These are phyloP conservation scores for Galeopsis tetrahit DNA, from an alignment of 257 asterid species.

Conservation along the genomic window DNA sequence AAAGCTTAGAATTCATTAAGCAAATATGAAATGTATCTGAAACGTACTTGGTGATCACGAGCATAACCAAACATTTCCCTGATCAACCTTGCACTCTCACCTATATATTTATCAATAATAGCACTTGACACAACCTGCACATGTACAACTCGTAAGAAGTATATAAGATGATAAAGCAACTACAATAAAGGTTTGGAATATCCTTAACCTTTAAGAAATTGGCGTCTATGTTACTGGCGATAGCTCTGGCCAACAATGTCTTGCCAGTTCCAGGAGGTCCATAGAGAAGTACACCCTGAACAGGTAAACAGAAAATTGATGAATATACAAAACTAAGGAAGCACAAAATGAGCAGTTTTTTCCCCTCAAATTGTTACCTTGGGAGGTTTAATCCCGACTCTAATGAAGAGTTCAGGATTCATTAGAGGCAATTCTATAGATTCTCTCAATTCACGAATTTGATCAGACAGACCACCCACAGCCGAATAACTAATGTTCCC, in stretches of 20 bases:
- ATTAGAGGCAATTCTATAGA: slow-evolving; percentile 89
- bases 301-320: slow-evolving; percentile 19
- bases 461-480: slow-evolving; percentile 96
- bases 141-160: slow-evolving; percentile 26
- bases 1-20: not conserved
- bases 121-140: slow-evolving; percentile 96
- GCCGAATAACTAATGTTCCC: slow-evolving; percentile 97
- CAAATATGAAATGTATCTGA: not conserved
- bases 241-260: slow-evolving; percentile 95
- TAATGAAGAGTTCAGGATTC: slow-evolving; percentile 95
- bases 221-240: slow-evolving; percentile 97
- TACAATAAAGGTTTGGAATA: not conserved
- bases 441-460: slow-evolving; percentile 92
- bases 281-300: slow-evolving; percentile 93
- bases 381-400: slow-evolving; percentile 97
- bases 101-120: slow-evolving; percentile 89
- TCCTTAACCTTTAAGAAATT: slow-evolving; percentile 80
- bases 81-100: slow-evolving; percentile 92
- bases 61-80: slow-evolving; percentile 96
- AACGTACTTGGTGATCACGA: slow-evolving; percentile 92
- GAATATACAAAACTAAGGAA: slow-evolving; percentile 17
- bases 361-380: slow-evolving; percentile 50
- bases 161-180: not conserved
- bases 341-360: not conserved
- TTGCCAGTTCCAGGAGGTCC: slow-evolving; percentile 99